A percentile compares a stretch with the other conserved stretches of the same genome.
Evolutionary conservation across 768 basidiomycete genomes (phyloP).

Genomic region (Calvatia gigantea): DNA sequence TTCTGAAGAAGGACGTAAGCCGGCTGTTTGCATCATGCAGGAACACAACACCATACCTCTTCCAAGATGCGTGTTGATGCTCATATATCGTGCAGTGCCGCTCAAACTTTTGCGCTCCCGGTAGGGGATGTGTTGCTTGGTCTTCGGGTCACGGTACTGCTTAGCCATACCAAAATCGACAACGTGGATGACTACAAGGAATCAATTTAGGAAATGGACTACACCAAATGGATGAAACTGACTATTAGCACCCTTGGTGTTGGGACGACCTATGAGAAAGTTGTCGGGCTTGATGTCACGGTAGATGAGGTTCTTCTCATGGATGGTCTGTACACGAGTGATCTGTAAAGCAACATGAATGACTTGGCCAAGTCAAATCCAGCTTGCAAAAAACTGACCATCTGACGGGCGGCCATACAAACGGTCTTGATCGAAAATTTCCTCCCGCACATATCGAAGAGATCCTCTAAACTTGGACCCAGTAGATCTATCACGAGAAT

Average conservation of each 20-base stretch:
- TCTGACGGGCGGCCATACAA: constrained; percentile 98
- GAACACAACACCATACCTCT: constrained; percentile 55
- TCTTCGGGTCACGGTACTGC: constrained; percentile 98
- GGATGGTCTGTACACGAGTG: constrained; percentile 93
- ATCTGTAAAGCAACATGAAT: constrained; percentile 46
- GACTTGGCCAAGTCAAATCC: constrained; percentile 3
- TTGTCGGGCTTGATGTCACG: constrained; percentile 99
- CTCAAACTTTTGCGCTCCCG: constrained; percentile 95
- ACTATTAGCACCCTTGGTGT: constrained; percentile 88
- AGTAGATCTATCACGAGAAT: constrained; percentile 98
- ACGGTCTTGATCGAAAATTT: constrained; percentile 98
- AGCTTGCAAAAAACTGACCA: constrained; percentile 49
- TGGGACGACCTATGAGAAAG: constrained; percentile 93
- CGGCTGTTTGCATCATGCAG: constrained; percentile 1
- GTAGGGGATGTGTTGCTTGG: constrained; percentile 99
- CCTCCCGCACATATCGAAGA: constrained; percentile 98
- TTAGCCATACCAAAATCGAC: constrained; percentile 99
- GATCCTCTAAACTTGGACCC: constrained; percentile 93
- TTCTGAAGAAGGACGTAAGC: constrained; percentile 39
- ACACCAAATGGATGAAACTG: constrained; percentile 19
- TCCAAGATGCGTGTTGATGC: constrained; percentile 98
- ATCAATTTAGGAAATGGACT: constrained; percentile 9
- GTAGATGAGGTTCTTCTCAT: constrained; percentile 99
- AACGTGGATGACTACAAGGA: constrained; percentile 73
- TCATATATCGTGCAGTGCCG: constrained; percentile 99